These are phyloP conservation scores for Candida frijolesensis DNA, from an alignment of 1,139 yeast genomes.

Conservation along the genomic window DNA sequence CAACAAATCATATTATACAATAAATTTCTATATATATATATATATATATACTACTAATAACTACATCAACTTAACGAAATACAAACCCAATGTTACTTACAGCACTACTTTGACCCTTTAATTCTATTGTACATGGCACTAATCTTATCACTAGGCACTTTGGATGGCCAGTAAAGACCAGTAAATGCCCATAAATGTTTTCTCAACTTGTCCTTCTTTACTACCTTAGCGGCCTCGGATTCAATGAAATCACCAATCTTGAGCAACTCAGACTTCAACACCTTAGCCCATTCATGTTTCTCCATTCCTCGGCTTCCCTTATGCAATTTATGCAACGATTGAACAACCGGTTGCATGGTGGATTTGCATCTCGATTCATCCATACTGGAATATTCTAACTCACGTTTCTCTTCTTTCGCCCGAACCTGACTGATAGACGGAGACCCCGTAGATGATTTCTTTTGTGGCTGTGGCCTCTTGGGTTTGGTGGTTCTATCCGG, in stretches of 20 bases:
- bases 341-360: slow-evolving; percentile 70
- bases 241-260: slow-evolving; percentile 77
- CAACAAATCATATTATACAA: neutral
- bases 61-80: neutral
- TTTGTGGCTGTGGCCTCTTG: slow-evolving; percentile 16
- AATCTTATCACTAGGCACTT: slow-evolving; percentile 79
- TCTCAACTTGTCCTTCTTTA: slow-evolving; percentile 37
- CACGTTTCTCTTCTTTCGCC: slow-evolving; percentile 31
- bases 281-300: slow-evolving; percentile 80
- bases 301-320: slow-evolving; percentile 82
- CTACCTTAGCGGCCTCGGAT: slow-evolving; percentile 16
- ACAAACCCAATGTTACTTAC: neutral
- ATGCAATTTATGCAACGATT: slow-evolving; percentile 72
- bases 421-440: slow-evolving; percentile 14
- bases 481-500: slow-evolving; percentile 18
- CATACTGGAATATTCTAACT: slow-evolving; percentile 76
- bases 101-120: slow-evolving; percentile 23
- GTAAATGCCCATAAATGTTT: slow-evolving; percentile 93
- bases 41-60: neutral
- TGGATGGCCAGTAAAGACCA: slow-evolving; percentile 89
- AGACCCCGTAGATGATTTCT: neutral
- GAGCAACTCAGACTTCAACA: slow-evolving; percentile 71
- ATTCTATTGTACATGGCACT: slow-evolving; percentile 82
- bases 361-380: slow-evolving; percentile 73
- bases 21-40: neutral